phyloP scores from a whole-genome alignment of 176 grass and related monocot genomes.

The Oryza australiensis region DNA sequence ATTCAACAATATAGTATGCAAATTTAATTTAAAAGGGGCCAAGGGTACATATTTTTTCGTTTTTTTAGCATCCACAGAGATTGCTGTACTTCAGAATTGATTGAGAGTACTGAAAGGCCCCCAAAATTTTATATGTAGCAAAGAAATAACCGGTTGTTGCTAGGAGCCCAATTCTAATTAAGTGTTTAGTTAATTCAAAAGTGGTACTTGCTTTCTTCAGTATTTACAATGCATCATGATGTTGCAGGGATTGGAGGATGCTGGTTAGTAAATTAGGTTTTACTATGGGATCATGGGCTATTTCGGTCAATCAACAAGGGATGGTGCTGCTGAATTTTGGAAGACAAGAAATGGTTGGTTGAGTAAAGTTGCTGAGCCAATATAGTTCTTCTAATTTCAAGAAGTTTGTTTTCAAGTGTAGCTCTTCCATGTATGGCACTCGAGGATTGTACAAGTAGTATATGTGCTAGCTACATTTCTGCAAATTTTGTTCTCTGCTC shows the following conservation, averaged over 20 bases:
- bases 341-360: slow-evolving; percentile 8
- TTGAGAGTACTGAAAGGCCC: too few species aligned
- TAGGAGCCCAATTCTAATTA: neutral
- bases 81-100: neutral
- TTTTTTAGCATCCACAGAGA: neutral
- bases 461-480: neutral
- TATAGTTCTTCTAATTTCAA: slow-evolving; percentile 5
- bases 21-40: neutral
- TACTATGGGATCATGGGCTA: neutral
- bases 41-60: neutral
- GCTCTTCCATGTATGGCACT: neutral
- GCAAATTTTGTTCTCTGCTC: slow-evolving; percentile 21
- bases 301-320: neutral
- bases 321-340: slow-evolving; percentile 20
- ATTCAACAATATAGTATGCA: too few species aligned
- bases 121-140: neutral
- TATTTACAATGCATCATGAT: slow-evolving; percentile 26
- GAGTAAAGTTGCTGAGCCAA: neutral
- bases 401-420: slow-evolving; percentile 20
- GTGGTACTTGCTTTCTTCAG: neutral
- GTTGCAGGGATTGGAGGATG: slow-evolving; percentile 28
- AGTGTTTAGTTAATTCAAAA: neutral
- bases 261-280: slow-evolving; percentile 23
- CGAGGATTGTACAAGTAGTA: slow-evolving; percentile 11
- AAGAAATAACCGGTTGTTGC: neutral